Evolutionary conservation across 768 basidiomycete genomes (phyloP), one percentile per base, ranked within the genome.

Genomic region (Asterophora lycoperdoides): DNA sequence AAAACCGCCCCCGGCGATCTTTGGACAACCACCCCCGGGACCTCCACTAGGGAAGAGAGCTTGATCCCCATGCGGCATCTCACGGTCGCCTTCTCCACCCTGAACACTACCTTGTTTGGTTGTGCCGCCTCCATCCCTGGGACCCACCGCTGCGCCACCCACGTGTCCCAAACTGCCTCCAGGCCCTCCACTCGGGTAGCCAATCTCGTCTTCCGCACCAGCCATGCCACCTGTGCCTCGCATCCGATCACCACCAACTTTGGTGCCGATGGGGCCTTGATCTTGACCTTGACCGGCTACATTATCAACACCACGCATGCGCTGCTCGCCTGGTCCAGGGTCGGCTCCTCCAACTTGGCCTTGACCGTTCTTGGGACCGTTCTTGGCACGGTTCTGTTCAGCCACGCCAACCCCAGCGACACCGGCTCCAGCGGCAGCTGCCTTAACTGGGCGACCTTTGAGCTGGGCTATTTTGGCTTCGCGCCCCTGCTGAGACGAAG

Each of bases 401-500:
- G 17, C 10, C 18, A 30, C 17, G 9, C 33, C 46, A n/a, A 29
- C 34, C 2, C 13, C 36, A 35, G 37, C 52, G 29, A 17, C 30
- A 2, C 32, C 40, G 14, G 13, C n/a, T 9, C 26, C 33, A 26
- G 23, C 26, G 10, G 41, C 23, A 11, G 17, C 23, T 8, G 23
- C 11, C 8, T 37, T 34, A 18, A 15, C 32, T 35, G 33, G 14
- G 20, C 11, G 26, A 32, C 30, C 30, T 10, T 17, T 18, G 39
- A 56, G 20, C 18, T 56, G 39, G 5, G 19, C 17, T 9, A 56
- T 6, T 34, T 42, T 56, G 0, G 55, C 23, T 18, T 48, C 42
- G 10, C 52, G 55, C 10, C 15, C 46, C 39, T 44, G 37, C 55
- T 56, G 29, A 5, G 14, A 40, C 14, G 11, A 32, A 36, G 18